Evolutionary conservation across 176 grass and related monocot species (phyloP), one percentile per base, ranked within the genome.

Genomic region (Ananas comosus): DNA sequence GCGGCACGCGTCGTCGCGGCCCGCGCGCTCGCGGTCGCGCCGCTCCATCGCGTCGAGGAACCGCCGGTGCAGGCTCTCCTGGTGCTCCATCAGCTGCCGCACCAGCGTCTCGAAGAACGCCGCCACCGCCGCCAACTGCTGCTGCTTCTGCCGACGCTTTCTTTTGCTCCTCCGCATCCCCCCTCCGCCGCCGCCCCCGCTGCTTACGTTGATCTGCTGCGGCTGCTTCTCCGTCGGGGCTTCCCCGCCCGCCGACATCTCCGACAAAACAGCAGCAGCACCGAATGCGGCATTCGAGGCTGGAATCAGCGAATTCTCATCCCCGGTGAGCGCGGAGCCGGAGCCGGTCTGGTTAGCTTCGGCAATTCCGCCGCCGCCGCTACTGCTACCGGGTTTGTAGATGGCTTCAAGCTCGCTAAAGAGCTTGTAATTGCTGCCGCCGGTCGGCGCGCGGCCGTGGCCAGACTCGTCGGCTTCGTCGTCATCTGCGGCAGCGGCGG

Each of bases 361-460:
- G 33, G 33, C 33, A 42, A 42, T 42, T 5, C 71, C 74, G 1
- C 74, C 76, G 21, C 77, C 63, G 13, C 51, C 50, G 2, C 28
- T 64, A 3, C 86, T 67, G 53, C 82, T 89, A 16, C 94, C 94
- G 0, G 94, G 94, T 80, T 99, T 85, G 82, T 83, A 99, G 77
- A 99, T 99, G 61, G 94, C 94, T 51, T 99, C 94, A 18, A 99
- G 84, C 69, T 99, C 94, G 72, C 94, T 93, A 77, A 93, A 99
- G 14, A 99, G 87, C 84, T 99, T 99, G 85, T 99, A 99, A 72
- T 93, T 93, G 75, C 81, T 84, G 51, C 65, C 79, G 28, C 10
- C 56, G 5, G 33, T 42, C 33, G 33, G 33, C 5, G 5, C 33
- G 33, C 33, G 33, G 33, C 33, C 33, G 33, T 42, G 33, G 4